Conservation (phyloP, 2,329 filamentous ascomycete species). For the Dissoconium aciculare region DNA sequence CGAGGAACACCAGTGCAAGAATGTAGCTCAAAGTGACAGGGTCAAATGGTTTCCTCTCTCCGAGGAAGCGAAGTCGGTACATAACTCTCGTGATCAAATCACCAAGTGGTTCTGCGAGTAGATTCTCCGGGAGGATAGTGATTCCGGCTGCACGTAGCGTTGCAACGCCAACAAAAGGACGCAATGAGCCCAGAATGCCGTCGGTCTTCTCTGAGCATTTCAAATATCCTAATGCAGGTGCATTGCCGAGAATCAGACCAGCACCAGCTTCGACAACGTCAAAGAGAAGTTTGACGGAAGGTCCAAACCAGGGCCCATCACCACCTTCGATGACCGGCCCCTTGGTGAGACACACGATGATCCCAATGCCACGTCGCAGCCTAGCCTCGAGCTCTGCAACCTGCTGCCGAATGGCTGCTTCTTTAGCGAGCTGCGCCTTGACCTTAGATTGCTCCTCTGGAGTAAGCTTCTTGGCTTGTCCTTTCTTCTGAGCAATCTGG, state of each 20-base stretch:
- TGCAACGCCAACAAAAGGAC: conserved; percentile 75
- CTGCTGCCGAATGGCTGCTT: conserved; percentile 60
- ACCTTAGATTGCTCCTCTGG: conserved; percentile 81
- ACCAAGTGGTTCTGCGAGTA: conserved; percentile 67
- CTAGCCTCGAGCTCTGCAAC: conserved; percentile 55
- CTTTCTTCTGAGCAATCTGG: conserved; percentile 86
- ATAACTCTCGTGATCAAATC: conserved; percentile 70
- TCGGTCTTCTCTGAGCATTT: conserved; percentile 63
- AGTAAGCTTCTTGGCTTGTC: conserved; percentile 77
- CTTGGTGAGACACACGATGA: conserved; percentile 65
- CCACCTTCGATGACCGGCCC: conserved; percentile 66
- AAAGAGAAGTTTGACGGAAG: conserved; percentile 59
- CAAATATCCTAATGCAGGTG: conserved; percentile 63
- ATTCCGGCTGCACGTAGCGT: conserved; percentile 67
- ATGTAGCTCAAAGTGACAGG: conserved; percentile 75
- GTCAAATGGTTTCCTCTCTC: conserved; percentile 90
- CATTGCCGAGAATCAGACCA: conserved; percentile 65
- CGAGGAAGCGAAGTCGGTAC: conserved; percentile 77
- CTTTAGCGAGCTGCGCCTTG: conserved; percentile 78
- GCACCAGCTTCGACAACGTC: conserved; percentile 65
- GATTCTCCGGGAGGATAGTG: conserved; percentile 53
- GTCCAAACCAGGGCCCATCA: conserved; percentile 72
- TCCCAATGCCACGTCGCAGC: conserved; percentile 68
- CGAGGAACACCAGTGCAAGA: conserved; percentile 62
- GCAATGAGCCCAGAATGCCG: conserved; percentile 56